A percentile compares a stretch with the other conserved stretches of the same genome.
Conservation (phyloP, 2,329 filamentous ascomycete genomes). For the Aspergillus quadrilineatus region DNA sequence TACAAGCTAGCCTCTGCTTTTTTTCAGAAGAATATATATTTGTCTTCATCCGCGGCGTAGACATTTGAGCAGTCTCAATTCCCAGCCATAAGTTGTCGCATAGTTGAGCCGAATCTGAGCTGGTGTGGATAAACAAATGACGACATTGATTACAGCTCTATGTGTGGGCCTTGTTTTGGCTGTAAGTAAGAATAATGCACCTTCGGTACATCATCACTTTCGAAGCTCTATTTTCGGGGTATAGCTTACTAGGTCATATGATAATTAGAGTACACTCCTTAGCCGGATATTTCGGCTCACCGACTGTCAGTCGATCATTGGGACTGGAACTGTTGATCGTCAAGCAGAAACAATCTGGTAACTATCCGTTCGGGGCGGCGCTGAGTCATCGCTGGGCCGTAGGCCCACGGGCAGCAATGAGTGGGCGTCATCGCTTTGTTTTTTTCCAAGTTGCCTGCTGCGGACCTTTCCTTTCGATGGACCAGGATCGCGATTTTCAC, state of each 20-base stretch:
- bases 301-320: neutral
- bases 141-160: neutral
- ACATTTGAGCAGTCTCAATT: too few relatives aligned
- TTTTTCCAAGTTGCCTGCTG: neutral
- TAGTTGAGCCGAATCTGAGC: neutral
- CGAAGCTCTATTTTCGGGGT: too few relatives aligned
- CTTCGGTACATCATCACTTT: too few relatives aligned
- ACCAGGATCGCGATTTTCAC: slow-evolving; percentile 13
- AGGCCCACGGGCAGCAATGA: slow-evolving; percentile 17
- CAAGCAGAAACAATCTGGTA: neutral
- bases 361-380: neutral
- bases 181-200: too few relatives aligned
- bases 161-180: neutral
- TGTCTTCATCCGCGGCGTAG: too few relatives aligned
- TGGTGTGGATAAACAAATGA: neutral
- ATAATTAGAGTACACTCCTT: neutral
- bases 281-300: neutral
- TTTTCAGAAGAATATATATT: too few relatives aligned
- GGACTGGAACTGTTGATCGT: neutral
- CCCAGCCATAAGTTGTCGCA: neutral
- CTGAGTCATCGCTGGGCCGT: slow-evolving; percentile 18
- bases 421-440: slow-evolving; percentile 17
- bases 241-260: neutral
- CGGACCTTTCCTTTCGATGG: slow-evolving; percentile 2
- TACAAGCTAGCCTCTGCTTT: too few relatives aligned